Conservation (phyloP, 2,329 filamentous ascomycete genomes). For the Endocalyx cinctus region DNA sequence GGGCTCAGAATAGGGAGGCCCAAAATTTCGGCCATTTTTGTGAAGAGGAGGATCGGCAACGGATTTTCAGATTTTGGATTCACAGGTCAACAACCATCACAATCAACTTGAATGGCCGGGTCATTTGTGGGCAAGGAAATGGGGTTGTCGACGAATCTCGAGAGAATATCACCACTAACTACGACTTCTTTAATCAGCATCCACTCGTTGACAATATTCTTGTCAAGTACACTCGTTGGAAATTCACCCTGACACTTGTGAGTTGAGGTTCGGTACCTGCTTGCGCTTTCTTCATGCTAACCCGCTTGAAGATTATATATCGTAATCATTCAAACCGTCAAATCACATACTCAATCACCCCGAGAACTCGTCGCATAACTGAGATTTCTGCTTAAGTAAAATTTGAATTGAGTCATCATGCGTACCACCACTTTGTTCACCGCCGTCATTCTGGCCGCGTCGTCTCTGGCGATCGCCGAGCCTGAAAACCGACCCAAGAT, state of each 20-base stretch:
- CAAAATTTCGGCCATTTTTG: no score
- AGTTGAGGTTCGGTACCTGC: constrained; percentile 21
- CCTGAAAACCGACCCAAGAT: constrained; percentile 33
- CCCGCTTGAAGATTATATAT: constrained; percentile 11
- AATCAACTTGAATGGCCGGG: no score
- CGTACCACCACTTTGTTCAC: constrained; percentile 25
- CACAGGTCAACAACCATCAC: no score
- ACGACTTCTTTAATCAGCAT: constrained; percentile 17
- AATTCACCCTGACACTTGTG: constrained; percentile 34
- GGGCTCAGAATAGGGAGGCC: no score
- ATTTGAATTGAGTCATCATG: constrained; percentile 23
- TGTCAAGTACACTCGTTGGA: constrained; percentile 45
- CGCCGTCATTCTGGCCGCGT: constrained; percentile 32
- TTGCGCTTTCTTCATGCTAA: constrained; percentile 5
- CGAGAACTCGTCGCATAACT: no score
- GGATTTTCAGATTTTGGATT: no score
- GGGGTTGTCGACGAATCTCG: constrained; percentile 12
- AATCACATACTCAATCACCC: no score
- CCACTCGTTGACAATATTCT: constrained; percentile 37
- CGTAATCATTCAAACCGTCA: constrained; percentile 13
- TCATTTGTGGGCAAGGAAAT: no score
- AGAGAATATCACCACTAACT: constrained; percentile 13
- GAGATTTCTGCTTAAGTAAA: no score
- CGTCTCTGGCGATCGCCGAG: constrained; percentile 32
- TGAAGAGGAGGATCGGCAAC: no score